Evolutionary conservation across 208 protist species (phyloP), one percentile per base, ranked within the genome.

Genomic region (Trypanosoma lewisi): DNA sequence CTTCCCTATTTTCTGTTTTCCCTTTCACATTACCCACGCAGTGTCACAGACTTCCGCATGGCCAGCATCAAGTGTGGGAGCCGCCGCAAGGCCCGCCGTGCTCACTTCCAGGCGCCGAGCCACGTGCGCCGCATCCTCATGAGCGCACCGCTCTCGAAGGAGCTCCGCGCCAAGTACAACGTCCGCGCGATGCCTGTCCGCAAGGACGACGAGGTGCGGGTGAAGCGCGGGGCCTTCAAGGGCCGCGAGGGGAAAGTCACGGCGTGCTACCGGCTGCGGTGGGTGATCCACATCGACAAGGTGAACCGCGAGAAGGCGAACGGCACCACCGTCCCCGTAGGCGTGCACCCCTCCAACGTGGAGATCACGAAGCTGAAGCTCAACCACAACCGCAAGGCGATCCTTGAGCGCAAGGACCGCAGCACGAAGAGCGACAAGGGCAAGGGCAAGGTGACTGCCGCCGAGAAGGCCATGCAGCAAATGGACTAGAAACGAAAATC

Each of bases 331-430:
- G 92, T 95, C 37, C 63, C 85, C 50, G 87, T 99, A 57, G 95
- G 96, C 74, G 93, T 99, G 82, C 73, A 99, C 80, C 85, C 99
- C 53, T 99, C 98, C 73, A 99, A 99, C 76, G 92, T 99, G 54
- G 89, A 99, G 77, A 98, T 99, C 85, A 99, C 96, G 72, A 99
- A 99, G 87, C 94, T 99, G 71, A 98, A 99, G 84, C 79, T 99
- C 37, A 97, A 99, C 85, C 95, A 97, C 76, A 86, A 99, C 91
- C 96, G 99, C 78, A 98, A 99, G 88, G 74, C 69, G 36, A 91
- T 99, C 69, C 87, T 99, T 44, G 97, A 96, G 58, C 83, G 95
- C 82, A 91, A 97, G 49, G 89, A 90, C 85, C 80, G 85, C 80
- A 85, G 76, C 73, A 80, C 78, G 49, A 93, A 88, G 78, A 77